Percentiles rank a stretch among this genome's conserved stretches.
Conservation (phyloP, 164 flowering plant species). For the Taxillus chinensis region DNA sequence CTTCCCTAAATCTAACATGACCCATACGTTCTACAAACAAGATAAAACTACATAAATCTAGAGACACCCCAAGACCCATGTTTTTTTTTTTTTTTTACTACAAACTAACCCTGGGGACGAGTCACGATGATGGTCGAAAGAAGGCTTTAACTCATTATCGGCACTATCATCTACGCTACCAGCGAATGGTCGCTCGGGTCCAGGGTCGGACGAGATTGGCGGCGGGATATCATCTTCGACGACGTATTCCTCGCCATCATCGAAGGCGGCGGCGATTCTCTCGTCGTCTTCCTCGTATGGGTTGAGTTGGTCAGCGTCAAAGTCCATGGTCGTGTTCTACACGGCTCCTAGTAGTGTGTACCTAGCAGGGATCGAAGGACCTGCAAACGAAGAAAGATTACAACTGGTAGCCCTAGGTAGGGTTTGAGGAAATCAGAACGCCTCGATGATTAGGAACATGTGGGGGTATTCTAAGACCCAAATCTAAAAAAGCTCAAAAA, state of each 20-base stretch:
- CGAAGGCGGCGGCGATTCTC: not conserved
- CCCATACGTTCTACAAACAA: not conserved
- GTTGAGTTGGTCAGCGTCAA: constrained; percentile 5
- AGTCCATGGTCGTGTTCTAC: not conserved
- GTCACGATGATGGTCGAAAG: constrained; percentile 8
- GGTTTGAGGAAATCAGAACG: not conserved
- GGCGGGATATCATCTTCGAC: not conserved
- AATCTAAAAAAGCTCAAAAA: not conserved
- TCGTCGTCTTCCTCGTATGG: constrained; percentile 4
- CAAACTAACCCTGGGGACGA: constrained; percentile 22
- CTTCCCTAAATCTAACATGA: not conserved
- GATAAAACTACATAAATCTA: not conserved
- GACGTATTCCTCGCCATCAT: constrained; percentile 6
- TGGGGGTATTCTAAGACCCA: not conserved
- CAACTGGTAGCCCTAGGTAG: not conserved
- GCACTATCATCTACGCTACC: constrained; percentile 11
- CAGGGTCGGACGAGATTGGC: not conserved
- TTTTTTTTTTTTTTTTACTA: not conserved
- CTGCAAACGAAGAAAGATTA: constrained; percentile 9
- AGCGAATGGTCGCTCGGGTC: not conserved
- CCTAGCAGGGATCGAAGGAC: not conserved
- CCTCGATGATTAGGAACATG: not conserved
- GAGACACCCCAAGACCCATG: not conserved
- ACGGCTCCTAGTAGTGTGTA: not conserved
- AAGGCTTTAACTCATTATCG: constrained; percentile 4